Conservation (phyloP, 2,329 filamentous ascomycete species). For the Aspergillus japonicus region DNA sequence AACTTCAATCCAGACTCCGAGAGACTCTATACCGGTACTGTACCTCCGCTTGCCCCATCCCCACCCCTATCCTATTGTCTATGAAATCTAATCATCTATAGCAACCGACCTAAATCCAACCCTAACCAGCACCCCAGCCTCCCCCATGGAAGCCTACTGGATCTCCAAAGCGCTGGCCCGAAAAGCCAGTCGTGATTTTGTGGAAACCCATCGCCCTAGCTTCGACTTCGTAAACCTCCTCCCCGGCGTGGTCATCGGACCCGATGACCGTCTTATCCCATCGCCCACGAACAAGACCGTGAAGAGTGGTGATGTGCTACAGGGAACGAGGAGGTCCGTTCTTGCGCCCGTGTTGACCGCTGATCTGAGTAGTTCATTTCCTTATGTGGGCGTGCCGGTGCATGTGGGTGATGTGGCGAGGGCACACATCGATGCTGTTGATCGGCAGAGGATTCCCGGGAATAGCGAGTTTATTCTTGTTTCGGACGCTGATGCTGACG, state of each 20-base stretch:
- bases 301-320: neutral
- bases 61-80: neutral
- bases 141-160: neutral
- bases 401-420: neutral
- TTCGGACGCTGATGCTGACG: neutral
- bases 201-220: neutral
- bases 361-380: neutral
- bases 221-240: neutral
- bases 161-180: neutral
- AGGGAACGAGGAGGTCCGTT: neutral
- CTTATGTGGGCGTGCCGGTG: neutral
- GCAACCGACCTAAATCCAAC: neutral
- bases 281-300: neutral
- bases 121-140: neutral
- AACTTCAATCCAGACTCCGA: neutral
- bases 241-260: neutral
- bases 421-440: neutral
- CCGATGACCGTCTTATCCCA: neutral
- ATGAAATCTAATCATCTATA: neutral
- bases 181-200: neutral
- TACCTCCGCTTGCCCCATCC: too few species aligned
- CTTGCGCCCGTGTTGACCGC: neutral
- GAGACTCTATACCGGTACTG: neutral
- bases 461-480: neutral
- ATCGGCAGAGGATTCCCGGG: neutral